Conservation (phyloP, 148 eudicot species). For the Dianthus caryophyllus region DNA sequence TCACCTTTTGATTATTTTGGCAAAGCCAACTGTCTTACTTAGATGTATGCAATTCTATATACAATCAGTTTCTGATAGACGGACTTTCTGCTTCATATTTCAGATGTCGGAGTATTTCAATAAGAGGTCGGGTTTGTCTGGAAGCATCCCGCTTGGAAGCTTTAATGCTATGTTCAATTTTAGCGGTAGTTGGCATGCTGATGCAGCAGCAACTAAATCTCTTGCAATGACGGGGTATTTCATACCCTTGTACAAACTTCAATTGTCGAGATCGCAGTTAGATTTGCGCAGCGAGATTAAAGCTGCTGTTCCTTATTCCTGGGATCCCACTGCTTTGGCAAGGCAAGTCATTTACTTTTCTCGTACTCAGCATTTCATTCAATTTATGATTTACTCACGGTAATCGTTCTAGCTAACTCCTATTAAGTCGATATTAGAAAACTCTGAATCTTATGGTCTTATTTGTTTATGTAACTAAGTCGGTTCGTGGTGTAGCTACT, state of each 20-base stretch:
- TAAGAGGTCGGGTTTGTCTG: constrained; percentile 58
- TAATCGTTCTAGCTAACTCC: neutral
- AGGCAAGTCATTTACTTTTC: constrained; percentile 45
- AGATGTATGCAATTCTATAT: neutral
- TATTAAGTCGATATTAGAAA: neutral
- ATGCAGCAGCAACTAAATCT: constrained; percentile 84
- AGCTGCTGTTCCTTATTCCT: constrained; percentile 80
- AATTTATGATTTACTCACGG: neutral
- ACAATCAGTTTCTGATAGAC: neutral
- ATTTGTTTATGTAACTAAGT: neutral
- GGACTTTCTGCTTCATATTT: constrained; percentile 6
- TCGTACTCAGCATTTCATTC: neutral
- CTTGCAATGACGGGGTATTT: constrained; percentile 83
- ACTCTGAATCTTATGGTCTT: neutral
- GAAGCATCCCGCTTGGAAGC: constrained; percentile 81
- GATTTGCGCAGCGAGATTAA: constrained; percentile 67
- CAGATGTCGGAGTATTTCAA: constrained; percentile 90
- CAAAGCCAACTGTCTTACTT: neutral
- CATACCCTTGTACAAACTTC: constrained; percentile 55
- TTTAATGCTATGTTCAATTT: constrained; percentile 98
- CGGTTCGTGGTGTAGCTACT: neutral
- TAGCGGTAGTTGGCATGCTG: constrained; percentile 80
- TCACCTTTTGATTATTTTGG: neutral
- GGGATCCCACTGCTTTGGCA: constrained; percentile 97
- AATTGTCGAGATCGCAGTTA: constrained; percentile 49